Evolutionary conservation across 352 stramenopile genomes (phyloP).

Genomic region (Phytopythium aichiense): DNA sequence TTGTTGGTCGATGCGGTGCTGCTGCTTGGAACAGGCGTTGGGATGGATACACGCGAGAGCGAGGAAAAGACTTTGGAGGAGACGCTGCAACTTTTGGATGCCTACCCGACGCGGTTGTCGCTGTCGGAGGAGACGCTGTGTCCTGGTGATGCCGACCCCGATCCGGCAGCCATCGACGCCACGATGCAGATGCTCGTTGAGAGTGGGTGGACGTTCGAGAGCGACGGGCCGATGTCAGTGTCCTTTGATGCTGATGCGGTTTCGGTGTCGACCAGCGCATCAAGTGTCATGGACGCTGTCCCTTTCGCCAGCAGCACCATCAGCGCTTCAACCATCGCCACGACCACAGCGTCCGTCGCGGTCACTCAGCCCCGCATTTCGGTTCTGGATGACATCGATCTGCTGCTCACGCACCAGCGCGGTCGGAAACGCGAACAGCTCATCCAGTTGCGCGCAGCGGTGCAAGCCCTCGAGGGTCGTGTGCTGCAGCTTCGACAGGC

Average conservation of each 20-base stretch:
- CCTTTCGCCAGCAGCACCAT: no score
- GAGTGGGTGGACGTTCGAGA: constrained; percentile 7
- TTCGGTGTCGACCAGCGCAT: not conserved
- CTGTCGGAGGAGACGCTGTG: not conserved
- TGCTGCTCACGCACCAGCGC: constrained; percentile 4
- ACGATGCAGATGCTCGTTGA: constrained; percentile 9
- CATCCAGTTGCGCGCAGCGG: constrained; percentile 15
- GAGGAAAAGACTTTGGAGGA: constrained; percentile 8
- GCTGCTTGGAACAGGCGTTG: not conserved
- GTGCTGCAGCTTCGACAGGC: constrained; percentile 5
- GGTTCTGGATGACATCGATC: constrained; percentile 3
- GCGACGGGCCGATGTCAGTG: not conserved
- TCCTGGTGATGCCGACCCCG: not conserved
- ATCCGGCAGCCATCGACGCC: constrained; percentile 5
- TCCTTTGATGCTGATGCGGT: not conserved
- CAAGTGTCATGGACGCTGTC: not conserved
- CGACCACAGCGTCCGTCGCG: not conserved
- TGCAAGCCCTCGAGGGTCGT: constrained; percentile 15
- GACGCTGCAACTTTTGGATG: constrained; percentile 3
- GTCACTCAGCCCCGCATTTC: not conserved
- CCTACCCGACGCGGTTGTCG: not conserved
- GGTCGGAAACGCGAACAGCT: constrained; percentile 24
- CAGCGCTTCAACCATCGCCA: not conserved
- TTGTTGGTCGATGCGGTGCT: not conserved
- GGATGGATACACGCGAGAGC: constrained; percentile 6